phyloP scores from a whole-genome alignment of 23 red algal species.

The Gracilaria caudata region DNA sequence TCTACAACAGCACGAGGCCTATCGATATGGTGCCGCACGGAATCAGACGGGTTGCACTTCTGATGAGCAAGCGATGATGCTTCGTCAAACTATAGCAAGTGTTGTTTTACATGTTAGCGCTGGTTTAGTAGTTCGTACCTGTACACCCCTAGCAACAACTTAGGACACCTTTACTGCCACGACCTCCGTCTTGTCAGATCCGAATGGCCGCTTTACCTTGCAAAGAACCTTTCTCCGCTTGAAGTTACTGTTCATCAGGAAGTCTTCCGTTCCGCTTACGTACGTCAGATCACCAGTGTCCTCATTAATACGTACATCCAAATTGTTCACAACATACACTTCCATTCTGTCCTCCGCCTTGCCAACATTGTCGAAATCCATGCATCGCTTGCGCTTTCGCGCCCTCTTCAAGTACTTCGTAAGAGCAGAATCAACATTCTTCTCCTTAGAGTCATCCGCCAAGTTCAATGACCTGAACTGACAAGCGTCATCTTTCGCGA shows the following conservation, averaged over 20 bases:
- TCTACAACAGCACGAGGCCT: no score
- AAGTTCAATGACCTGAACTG: conserved; percentile 29
- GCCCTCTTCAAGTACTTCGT: conserved; percentile 19
- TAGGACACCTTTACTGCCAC: not conserved
- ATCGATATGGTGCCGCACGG: no score
- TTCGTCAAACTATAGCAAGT: no score
- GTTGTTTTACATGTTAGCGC: conserved; percentile 7
- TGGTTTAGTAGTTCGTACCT: not conserved
- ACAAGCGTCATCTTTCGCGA: conserved; percentile 3
- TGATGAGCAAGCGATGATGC: no score
- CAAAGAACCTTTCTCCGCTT: conserved; percentile 17
- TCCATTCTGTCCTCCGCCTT: conserved; percentile 10
- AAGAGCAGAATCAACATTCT: not conserved
- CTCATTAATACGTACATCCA: conserved; percentile 43
- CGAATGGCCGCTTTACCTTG: not conserved
- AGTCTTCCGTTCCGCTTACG: conserved; percentile 31
- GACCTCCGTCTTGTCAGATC: not conserved
- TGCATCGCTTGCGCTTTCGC: conserved; percentile 3
- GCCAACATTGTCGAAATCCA: conserved; percentile 2
- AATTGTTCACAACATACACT: conserved; percentile 29
- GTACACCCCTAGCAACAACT: not conserved
- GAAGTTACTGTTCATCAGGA: conserved; percentile 30
- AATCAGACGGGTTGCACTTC: no score
- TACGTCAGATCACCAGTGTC: conserved; percentile 28
- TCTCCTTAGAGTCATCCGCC: conserved; percentile 15